Conservation (phyloP, 495 filamentous ascomycete species). For the Talaromyces nanjingensis region DNA sequence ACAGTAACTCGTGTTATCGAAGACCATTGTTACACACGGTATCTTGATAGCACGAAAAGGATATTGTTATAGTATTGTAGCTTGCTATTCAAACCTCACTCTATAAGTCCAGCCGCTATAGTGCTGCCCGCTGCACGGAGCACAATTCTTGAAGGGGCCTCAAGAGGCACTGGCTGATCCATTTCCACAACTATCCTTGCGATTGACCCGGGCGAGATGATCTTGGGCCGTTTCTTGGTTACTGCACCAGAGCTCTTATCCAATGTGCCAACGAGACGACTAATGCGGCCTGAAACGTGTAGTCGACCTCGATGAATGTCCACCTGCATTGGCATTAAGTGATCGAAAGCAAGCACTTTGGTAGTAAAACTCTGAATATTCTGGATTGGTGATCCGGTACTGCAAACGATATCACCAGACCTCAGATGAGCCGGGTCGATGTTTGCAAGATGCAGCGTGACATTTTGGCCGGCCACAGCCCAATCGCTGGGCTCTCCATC, state of each 20-base stretch:
- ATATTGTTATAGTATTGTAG: neutral
- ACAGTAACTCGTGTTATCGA: neutral
- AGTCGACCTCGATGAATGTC: constrained; percentile 83
- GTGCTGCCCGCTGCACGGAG: constrained; percentile 73
- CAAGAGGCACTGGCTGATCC: constrained; percentile 68
- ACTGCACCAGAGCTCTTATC: constrained; percentile 65
- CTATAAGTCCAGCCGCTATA: constrained; percentile 78
- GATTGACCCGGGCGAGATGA: constrained; percentile 66
- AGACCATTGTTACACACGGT: neutral
- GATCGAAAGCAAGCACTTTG: constrained; percentile 85
- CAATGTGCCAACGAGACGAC: constrained; percentile 58
- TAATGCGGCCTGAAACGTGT: constrained; percentile 69
- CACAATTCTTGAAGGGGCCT: constrained; percentile 71
- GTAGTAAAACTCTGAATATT: constrained; percentile 63
- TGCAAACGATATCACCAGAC: constrained; percentile 79
- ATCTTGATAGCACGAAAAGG: neutral
- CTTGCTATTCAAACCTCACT: constrained; percentile 30
- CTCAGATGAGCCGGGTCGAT: constrained; percentile 79
- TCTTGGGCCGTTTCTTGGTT: constrained; percentile 75
- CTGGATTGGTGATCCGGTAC: constrained; percentile 55
- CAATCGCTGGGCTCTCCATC: constrained; percentile 68
- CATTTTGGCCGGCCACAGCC: constrained; percentile 94
- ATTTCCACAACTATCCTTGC: constrained; percentile 65
- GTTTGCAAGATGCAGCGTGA: constrained; percentile 72
- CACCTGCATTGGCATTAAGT: constrained; percentile 77